Percentiles rank a stretch among this genome's conserved stretches.
phyloP scores from a whole-genome alignment of 805 yeast species.

The Ogataea nonfermentans region DNA sequence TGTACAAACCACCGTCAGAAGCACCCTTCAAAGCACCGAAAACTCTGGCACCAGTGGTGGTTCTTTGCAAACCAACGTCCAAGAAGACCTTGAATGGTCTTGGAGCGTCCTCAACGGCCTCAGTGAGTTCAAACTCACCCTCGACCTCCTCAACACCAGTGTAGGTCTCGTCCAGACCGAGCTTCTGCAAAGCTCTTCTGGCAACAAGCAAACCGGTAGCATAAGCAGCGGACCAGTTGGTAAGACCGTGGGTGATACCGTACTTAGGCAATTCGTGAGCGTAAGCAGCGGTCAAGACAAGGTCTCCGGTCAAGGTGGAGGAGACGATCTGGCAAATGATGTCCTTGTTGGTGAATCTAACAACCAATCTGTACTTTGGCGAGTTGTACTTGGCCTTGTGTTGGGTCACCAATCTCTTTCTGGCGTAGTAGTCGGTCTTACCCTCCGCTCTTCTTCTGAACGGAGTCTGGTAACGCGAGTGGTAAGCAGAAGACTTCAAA shows the following conservation, averaged over 20 bases:
- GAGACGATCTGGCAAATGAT: constrained; percentile 97
- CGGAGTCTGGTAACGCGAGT: constrained; percentile 99
- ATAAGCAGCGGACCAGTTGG: constrained; percentile 99
- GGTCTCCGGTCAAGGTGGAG: constrained; percentile 95
- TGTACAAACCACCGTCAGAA: constrained; percentile 98
- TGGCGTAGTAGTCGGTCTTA: constrained; percentile 99
- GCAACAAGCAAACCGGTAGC: constrained; percentile 98
- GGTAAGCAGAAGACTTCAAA: constrained; percentile 87
- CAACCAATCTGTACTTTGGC: constrained; percentile 99
- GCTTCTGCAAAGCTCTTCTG: constrained; percentile 97
- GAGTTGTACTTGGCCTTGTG: constrained; percentile 99
- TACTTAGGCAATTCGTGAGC: constrained; percentile 97
- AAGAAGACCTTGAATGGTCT: constrained; percentile 99
- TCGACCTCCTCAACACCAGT: constrained; percentile 98
- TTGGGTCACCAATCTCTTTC: constrained; percentile 99
- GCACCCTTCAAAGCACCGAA: constrained; percentile 99
- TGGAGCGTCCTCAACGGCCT: constrained; percentile 99
- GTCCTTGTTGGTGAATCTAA: constrained; percentile 99
- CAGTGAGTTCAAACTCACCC: constrained; percentile 98
- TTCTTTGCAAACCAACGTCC: constrained; percentile 99
- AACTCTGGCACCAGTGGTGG: constrained; percentile 99
- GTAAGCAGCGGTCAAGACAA: constrained; percentile 96
- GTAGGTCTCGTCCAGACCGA: constrained; percentile 98
- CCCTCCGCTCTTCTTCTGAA: constrained; percentile 99
- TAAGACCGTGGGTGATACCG: constrained; percentile 97